Conservation (phyloP, 169 alveolate genomes). For the Eimeria necatrix region DNA sequence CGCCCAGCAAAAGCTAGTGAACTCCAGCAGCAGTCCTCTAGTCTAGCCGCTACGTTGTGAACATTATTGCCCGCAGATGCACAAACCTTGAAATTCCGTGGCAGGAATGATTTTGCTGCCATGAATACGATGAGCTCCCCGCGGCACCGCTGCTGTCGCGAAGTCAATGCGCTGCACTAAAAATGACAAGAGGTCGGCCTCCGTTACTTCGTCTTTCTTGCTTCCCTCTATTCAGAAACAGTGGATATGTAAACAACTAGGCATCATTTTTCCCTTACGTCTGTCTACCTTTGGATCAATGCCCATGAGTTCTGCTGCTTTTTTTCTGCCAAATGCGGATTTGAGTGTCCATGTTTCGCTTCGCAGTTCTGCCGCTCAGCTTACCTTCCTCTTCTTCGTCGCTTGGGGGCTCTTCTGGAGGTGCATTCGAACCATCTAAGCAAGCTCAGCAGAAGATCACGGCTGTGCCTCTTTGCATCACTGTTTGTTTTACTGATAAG, state of each 20-base stretch:
- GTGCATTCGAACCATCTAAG: not conserved
- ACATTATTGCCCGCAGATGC: not conserved
- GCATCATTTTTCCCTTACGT: not conserved
- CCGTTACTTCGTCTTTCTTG: constrained; percentile 6
- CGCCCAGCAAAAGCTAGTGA: too few species aligned
- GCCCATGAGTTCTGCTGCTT: not conserved
- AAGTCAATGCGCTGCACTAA: constrained; percentile 67
- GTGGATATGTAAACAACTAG: not conserved
- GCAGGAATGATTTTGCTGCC: constrained; percentile 61
- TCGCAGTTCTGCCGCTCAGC: not conserved
- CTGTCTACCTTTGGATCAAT: not conserved
- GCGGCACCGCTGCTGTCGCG: constrained; percentile 78
- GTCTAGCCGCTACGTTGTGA: too few species aligned
- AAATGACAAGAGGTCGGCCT: constrained; percentile 13
- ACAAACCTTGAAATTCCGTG: constrained; percentile 61
- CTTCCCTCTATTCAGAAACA: not conserved
- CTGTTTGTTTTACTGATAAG: too few species aligned
- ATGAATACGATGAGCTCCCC: constrained; percentile 75
- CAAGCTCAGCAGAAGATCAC: not conserved
- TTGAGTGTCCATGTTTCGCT: not conserved
- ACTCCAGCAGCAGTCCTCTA: too few species aligned
- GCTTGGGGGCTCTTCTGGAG: constrained; percentile 29
- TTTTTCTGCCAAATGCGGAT: too few species aligned
- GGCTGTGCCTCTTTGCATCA: not conserved
- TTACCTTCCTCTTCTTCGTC: constrained; percentile 67